Base-by-base conservation (phyloP, 768 basidiomycete genomes). In the Tephrocybe sp. region DNA sequence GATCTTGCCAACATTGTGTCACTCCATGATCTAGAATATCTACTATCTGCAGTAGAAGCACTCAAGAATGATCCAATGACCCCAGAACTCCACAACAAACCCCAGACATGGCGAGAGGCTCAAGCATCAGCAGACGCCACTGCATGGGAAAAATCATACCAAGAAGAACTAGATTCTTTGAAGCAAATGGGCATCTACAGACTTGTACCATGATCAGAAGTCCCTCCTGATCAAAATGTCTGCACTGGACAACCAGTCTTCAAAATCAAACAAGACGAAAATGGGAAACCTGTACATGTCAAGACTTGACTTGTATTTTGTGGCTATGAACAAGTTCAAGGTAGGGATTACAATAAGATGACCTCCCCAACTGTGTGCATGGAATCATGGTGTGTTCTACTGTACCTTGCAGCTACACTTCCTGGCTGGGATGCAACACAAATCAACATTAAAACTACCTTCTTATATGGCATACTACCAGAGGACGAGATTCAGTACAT, bases 301-400 rank as follows among this genome's bases (percentile, higher is more conserved):
- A 78, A 54, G 21, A 43, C 42, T 11, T 8, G 68, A 0, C 64
- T 70, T 25, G 71, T 80, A 1, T 68, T 72, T 19, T 64, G 70
- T 44, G 76, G 79, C 0, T 74, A 64, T 55, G 54, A 71, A 19
- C 74, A 76, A 44, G 55, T 70, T 0, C 69, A 60, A 19, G 76
- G 78, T 0, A 51, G 61, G 9, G 76, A 80, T 42, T 80, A 70
- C 49, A 62, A 58, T 0, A 64, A 69, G 28, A 76, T 73, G 0
- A 72, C 68, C 36, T 72, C 76, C 32, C 71, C 71, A 1, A 69
- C 67, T 13, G 67, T 67, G 9, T 63, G 65, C 9, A 64, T 71
- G 58, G 72, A 74, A 52, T 70, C 72, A 0, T 63, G 73, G 38
- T 55, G 64, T 0, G 54, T 69, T 3, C 53, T 78, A 2, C 58